Conservation (phyloP, 2,329 filamentous ascomycete species). For the Neofusicoccum laricinum region DNA sequence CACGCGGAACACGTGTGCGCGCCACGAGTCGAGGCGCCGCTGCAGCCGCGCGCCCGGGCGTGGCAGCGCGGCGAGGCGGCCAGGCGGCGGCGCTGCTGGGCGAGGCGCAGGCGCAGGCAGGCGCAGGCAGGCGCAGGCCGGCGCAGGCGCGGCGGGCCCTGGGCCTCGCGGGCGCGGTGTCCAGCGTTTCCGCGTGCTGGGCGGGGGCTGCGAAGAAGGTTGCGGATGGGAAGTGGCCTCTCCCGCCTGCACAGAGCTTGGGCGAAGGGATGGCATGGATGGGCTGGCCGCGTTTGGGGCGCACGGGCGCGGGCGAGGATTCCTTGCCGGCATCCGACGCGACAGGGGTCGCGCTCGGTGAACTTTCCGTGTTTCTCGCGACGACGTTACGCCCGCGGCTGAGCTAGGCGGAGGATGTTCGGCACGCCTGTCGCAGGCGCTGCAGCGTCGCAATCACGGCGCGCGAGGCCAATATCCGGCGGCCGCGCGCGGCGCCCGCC, state of each 20-base stretch:
- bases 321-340: conserved; percentile 12
- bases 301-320: conserved; percentile 5
- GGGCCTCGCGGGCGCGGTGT: background rate
- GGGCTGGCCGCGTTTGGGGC: background rate
- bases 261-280: background rate
- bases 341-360: conserved; percentile 9
- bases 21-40: background rate
- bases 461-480: conserved; percentile 12
- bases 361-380: conserved; percentile 12
- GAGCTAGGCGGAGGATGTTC: conserved; percentile 4
- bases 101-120: background rate
- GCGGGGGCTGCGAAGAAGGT: conserved; percentile 6
- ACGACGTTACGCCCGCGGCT: conserved; percentile 12
- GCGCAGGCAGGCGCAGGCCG: no score
- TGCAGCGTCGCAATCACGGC: conserved; percentile 14
- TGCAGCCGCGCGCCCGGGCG: background rate
- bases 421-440: conserved; percentile 2
- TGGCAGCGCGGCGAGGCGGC: background rate
- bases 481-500: conserved; percentile 7
- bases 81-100: background rate
- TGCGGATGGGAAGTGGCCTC: conserved; percentile 12
- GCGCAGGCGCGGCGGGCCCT: background rate
- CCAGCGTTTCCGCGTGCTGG: background rate
- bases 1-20: conserved; percentile 4
- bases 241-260: conserved; percentile 9